phyloP scores from a whole-genome alignment of 495 filamentous ascomycete species.

The Schizothecium vesticola region DNA sequence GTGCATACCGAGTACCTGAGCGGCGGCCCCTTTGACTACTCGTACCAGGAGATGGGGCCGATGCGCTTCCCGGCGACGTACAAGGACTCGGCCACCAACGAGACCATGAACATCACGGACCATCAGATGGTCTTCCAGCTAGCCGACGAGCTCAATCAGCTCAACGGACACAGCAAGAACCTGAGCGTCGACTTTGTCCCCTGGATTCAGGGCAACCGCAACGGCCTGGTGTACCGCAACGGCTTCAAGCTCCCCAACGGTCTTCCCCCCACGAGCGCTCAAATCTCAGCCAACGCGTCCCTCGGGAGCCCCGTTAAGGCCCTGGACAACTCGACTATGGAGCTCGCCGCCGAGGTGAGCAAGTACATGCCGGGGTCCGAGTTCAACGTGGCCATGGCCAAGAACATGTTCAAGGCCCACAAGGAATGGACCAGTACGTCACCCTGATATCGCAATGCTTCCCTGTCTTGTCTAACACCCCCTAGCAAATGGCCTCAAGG shows the following conservation, averaged over 20 bases:
- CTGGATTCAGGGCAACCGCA: slow-evolving; percentile 52
- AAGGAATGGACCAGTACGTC: slow-evolving; percentile 43
- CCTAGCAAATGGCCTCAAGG: slow-evolving; percentile 27
- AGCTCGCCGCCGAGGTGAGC: slow-evolving; percentile 34
- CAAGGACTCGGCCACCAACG: slow-evolving; percentile 39
- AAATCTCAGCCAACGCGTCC: slow-evolving; percentile 37
- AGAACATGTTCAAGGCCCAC: slow-evolving; percentile 61
- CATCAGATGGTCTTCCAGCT: slow-evolving; percentile 62
- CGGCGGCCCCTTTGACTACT: slow-evolving; percentile 57
- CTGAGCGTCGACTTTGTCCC: slow-evolving; percentile 61
- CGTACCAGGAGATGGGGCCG: slow-evolving; percentile 72
- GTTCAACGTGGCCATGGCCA: slow-evolving; percentile 41
- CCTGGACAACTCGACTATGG: slow-evolving; percentile 31
- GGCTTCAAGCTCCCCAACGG: slow-evolving; percentile 46
- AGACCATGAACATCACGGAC: slow-evolving; percentile 51
- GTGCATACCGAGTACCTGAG: slow-evolving; percentile 60
- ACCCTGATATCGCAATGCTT: no score
- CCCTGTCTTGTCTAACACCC: not conserved
- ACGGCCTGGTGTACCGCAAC: slow-evolving; percentile 46
- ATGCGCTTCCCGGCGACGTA: slow-evolving; percentile 60
- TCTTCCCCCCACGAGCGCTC: slow-evolving; percentile 38
- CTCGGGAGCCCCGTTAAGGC: slow-evolving; percentile 31
- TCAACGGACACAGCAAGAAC: slow-evolving; percentile 48
- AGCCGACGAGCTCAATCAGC: slow-evolving; percentile 50
- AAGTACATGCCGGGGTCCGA: slow-evolving; percentile 21